Percentiles rank a stretch among this genome's conserved stretches.
These are phyloP conservation scores for Gliomastix tumulicola DNA, from an alignment of 2,329 filamentous ascomycete species.

Conservation along the genomic window DNA sequence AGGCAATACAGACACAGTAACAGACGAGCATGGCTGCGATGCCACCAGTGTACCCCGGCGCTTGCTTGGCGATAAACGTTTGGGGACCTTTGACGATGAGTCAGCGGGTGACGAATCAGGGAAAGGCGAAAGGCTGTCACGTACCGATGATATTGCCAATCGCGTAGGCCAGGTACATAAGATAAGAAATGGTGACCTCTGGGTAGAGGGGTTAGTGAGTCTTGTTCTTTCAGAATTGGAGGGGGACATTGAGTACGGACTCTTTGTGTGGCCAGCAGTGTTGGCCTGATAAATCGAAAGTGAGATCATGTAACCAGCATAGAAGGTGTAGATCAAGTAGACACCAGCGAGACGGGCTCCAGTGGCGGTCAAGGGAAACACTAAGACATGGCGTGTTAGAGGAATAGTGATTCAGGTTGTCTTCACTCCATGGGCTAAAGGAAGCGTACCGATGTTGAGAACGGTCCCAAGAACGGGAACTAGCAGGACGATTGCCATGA, in stretches of 20 bases:
- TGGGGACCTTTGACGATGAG: too few species aligned
- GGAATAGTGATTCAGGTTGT: too few species aligned
- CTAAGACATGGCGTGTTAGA: too few species aligned
- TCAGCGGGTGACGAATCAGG: too few species aligned
- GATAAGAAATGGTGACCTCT: too few species aligned
- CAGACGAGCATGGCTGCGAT: constrained; percentile 34
- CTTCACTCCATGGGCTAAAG: too few species aligned
- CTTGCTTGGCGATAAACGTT: constrained; percentile 2
- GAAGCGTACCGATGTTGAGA: too few species aligned
- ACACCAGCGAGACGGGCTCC: constrained; percentile 2
- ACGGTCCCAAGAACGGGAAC: neutral
- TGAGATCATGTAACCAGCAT: neutral
- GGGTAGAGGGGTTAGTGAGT: too few species aligned
- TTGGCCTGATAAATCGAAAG: constrained; percentile 1
- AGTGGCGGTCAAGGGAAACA: neutral
- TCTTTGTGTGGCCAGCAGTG: constrained; percentile 9
- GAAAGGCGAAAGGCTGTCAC: too few species aligned
- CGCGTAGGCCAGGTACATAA: constrained; percentile 5
- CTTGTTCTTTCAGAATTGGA: too few species aligned
- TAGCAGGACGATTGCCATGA: neutral
- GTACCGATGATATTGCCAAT: constrained; percentile 4
- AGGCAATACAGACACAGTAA: constrained; percentile 1
- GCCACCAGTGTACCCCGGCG: constrained; percentile 11
- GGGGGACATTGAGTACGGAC: constrained; percentile 2
- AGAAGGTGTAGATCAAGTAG: neutral